Evolutionary conservation across 805 yeast genomes (phyloP).

Genomic region (Saccharomycopsis fermentans): DNA sequence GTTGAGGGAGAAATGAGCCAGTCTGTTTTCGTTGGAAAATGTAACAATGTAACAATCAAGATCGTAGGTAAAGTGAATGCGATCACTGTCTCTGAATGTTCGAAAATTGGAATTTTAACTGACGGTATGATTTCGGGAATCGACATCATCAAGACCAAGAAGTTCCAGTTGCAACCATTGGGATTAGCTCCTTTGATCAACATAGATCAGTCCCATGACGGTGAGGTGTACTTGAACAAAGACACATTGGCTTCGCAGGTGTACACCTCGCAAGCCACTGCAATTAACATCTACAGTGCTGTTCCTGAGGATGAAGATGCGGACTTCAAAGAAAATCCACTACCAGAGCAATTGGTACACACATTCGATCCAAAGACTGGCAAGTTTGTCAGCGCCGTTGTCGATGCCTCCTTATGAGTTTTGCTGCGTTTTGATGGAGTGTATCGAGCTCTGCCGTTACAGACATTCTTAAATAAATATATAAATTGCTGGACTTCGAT

Average conservation of each 20-base stretch:
- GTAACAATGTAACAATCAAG: constrained; percentile 63
- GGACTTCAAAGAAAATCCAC: constrained; percentile 71
- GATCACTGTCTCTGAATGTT: constrained; percentile 64
- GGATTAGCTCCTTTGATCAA: constrained; percentile 78
- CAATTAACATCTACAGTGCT: constrained; percentile 80
- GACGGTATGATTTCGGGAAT: constrained; percentile 82
- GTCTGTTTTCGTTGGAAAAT: constrained; percentile 80
- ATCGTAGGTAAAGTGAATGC: constrained; percentile 89
- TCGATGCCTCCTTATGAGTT: constrained; percentile 48
- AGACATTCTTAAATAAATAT: too few relatives aligned
- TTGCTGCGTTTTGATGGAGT: too few relatives aligned
- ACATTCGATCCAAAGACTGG: constrained; percentile 42
- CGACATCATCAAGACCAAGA: constrained; percentile 72
- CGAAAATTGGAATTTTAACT: constrained; percentile 63
- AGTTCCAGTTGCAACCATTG: constrained; percentile 76
- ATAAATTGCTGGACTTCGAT: too few relatives aligned
- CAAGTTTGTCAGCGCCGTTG: constrained; percentile 56
- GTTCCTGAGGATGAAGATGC: constrained; percentile 39
- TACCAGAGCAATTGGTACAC: constrained; percentile 90
- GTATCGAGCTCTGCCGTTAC: too few relatives aligned
- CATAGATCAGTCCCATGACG: constrained; percentile 83
- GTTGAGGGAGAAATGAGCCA: constrained; percentile 80
- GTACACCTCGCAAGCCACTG: constrained; percentile 75
- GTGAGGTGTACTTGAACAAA: constrained; percentile 66
- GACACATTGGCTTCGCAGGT: constrained; percentile 67